Conservation (phyloP, 768 basidiomycete species). For the Podaxis pistillaris region DNA sequence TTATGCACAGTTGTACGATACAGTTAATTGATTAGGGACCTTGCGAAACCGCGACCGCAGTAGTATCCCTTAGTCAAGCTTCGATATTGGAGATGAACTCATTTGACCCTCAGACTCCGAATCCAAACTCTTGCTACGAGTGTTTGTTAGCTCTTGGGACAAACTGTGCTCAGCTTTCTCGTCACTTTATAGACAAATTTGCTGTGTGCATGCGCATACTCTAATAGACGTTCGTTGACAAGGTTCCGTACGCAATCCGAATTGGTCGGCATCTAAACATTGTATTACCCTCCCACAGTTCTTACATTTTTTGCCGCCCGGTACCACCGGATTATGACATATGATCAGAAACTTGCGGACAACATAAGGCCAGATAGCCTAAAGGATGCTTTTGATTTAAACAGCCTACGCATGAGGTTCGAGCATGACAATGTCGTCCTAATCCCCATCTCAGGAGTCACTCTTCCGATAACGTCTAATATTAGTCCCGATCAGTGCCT, state of each 20-base stretch:
- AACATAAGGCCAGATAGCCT: background rate
- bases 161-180: no score
- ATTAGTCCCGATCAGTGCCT: background rate
- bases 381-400: background rate
- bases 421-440: background rate
- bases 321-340: background rate
- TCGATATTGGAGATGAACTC: background rate
- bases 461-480: background rate
- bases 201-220: no score
- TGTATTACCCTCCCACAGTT: background rate
- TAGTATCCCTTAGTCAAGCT: background rate
- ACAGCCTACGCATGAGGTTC: background rate
- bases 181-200: no score
- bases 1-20: background rate
- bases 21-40: background rate
- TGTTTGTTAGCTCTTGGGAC: no score
- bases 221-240: no score
- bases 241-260: no score
- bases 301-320: background rate
- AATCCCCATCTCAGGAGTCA: background rate
- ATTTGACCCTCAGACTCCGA: background rate
- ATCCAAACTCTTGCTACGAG: no score
- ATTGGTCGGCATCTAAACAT: background rate
- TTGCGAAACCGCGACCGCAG: background rate
- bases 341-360: background rate